Evolutionary conservation across 108 stramenopile genomes (phyloP).

Genomic region (Skeletonema potamos): DNA sequence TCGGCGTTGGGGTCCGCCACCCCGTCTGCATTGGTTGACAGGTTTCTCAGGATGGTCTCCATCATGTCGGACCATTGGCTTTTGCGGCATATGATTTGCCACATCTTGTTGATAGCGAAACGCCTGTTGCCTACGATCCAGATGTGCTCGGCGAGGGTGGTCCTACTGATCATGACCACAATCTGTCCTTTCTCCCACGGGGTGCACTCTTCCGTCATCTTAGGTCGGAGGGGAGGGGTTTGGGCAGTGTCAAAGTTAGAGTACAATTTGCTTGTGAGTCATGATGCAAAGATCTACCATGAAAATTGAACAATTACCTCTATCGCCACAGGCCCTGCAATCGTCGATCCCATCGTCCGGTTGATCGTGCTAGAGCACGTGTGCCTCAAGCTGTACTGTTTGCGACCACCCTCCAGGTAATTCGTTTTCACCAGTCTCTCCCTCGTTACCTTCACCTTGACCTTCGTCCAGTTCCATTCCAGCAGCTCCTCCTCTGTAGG

Average conservation of each 20-base stretch:
- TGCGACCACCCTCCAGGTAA: not conserved
- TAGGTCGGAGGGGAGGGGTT: not conserved
- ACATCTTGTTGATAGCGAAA: not conserved
- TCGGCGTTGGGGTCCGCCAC: not conserved
- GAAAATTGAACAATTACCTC: slow-evolving; percentile 1
- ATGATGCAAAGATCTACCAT: too few relatives aligned
- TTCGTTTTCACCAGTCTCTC: not conserved
- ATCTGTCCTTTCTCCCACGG: not conserved
- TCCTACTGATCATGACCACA: not conserved
- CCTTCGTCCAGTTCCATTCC: slow-evolving; percentile 4
- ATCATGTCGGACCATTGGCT: not conserved
- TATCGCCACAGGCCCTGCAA: slow-evolving; percentile 1
- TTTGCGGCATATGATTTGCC: not conserved
- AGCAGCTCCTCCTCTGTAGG: not conserved
- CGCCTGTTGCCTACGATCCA: not conserved
- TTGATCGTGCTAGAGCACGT: slow-evolving; percentile 16
- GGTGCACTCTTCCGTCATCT: not conserved
- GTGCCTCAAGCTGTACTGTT: slow-evolving; percentile 18
- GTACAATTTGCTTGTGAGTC: not conserved
- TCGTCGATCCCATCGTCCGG: slow-evolving; percentile 17
- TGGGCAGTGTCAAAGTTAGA: not conserved
- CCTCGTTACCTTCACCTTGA: not conserved
- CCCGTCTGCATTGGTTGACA: not conserved
- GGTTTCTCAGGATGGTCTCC: not conserved
- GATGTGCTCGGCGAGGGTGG: not conserved